Base-by-base conservation (phyloP, 805 yeast genomes). In the Wickerhamiella lipophila region DNA sequence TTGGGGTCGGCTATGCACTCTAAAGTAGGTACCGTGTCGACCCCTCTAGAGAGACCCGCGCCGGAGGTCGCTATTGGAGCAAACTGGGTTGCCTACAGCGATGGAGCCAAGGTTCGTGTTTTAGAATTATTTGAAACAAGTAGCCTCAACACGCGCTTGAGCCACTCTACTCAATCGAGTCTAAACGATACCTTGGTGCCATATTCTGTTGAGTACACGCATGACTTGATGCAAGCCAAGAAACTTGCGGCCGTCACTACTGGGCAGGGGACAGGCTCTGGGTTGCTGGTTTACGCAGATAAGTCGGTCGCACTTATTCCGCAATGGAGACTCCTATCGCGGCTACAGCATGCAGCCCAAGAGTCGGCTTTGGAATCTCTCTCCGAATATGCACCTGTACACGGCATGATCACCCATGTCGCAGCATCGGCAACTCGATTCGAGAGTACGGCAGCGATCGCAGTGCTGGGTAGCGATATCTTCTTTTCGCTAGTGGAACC, bases 381-480 rank as follows among this genome's bases (percentile, higher is more conserved):
- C 9, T 40, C 43, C 16, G 15, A 22, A 30, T 8, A 40, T 40
- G 30, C 23, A 9, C 21, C 29, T 22, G 43, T 40, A 15, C 30
- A 23, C 30, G 36, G 26, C 26, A 18, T 29, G 16, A 29, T 29
- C 5, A 29, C 23, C 16, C 36, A 12, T 15, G 25, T 42, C 29
- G 26, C 19, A 16, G 23, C 36, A n/a, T 6, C 27, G 9, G 26
- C 46, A 18, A 42, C 36, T 5, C 22, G 8, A n/a, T 35, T 18
- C 23, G 42, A 45, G 19, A 26, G 36, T 9, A 45, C 36, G 7
- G 26, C n/a, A 6, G 34, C 21, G 8, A 25, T 36, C 3, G 36
- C 48, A 3, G 42, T 15, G 3, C 26, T 45, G 3, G 48, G 48
- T 27, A 36, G 21, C 7, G 48, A 45, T 19, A 36, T 45, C 6